A percentile compares a stretch with the other conserved stretches of the same genome.
Evolutionary conservation across 225 moss, liverwort and hornwort genomes (phyloP).

Genomic region (Straminergon stramineum): DNA sequence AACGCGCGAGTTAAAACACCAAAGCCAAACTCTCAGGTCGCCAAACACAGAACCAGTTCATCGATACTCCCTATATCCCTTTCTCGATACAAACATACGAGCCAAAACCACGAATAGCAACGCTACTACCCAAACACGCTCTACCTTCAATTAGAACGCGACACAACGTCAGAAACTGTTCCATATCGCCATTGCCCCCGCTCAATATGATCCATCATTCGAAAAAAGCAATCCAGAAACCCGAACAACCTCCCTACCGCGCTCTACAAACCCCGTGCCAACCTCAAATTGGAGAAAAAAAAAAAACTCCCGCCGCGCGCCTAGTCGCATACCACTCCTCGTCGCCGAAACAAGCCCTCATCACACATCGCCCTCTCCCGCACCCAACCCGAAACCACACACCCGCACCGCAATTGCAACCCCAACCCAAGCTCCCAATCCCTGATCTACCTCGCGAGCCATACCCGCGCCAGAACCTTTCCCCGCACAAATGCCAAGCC

Average conservation of each 20-base stretch:
- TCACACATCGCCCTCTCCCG: background rate
- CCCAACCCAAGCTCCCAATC: background rate
- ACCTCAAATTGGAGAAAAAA: background rate
- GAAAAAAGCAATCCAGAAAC: background rate
- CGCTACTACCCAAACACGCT: background rate
- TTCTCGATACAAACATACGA: background rate
- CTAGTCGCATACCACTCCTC: background rate
- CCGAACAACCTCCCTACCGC: background rate
- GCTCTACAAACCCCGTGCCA: background rate
- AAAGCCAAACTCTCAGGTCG: background rate
- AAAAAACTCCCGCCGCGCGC: background rate
- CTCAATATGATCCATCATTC: background rate
- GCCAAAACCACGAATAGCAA: background rate
- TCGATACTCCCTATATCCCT: background rate
- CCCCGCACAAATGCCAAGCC: background rate
- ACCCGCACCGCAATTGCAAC: background rate
- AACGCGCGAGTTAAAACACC: background rate
- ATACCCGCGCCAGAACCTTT: background rate
- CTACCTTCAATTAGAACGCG: background rate
- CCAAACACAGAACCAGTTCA: background rate
- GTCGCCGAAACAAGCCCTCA: background rate
- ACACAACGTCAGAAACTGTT: background rate
- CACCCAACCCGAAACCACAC: no score
- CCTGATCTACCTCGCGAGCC: background rate
- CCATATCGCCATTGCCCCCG: background rate